Base-by-base conservation (phyloP, 2,329 filamentous ascomycete species). In the Aspergillus tamarii region DNA sequence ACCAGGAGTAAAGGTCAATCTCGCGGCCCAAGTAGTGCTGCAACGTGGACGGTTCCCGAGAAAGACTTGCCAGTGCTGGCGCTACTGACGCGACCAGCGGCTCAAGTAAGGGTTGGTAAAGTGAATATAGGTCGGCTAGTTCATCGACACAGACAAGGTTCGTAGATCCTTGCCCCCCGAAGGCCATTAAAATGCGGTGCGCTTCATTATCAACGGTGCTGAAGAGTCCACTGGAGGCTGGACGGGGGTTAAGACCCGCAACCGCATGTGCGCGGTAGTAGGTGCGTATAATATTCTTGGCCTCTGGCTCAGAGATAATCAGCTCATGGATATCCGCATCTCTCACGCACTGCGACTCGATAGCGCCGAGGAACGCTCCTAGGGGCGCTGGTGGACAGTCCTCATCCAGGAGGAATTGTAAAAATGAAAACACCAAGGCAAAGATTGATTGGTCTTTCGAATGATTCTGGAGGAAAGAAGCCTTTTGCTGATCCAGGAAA, bases 1-100 rank as follows among this genome's bases (percentile, higher is more conserved):
- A 41, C 67, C 67, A 69, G 4, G 23, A 21, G 12, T 23, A 9
- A 30, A 56, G 34, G 30, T 62, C 26, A 23, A 62, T 41, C 30
- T 39, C 28, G 8, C 46, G 53, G 1, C 53, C 60, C n/a, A 41
- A 45, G 34, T 30, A 50, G 26, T 50, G 32, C 30, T 45, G 23
- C 4, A 23, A 11, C 2, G 39, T 48, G 28, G 46, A 41, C 4
- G 56, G 56, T 19, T 46, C 26, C 21, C 56, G 39, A 32, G 34
- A 58, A 12, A 62, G 34, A 6, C 32, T 39, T 21, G 34, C 30
- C 9, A 60, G 28, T 2, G 21, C 14, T 5, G 50, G 50, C 16
- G 50, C 50, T 3, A 53, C 30, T 12, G 50, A n/a, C 4, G 28
- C 46, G 7, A 62, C 19, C 30, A 57, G 34, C 14, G n/a, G 30